Evolutionary conservation across 441 rosid species (phyloP).

Genomic region (Pelargonium cotyledonis): DNA sequence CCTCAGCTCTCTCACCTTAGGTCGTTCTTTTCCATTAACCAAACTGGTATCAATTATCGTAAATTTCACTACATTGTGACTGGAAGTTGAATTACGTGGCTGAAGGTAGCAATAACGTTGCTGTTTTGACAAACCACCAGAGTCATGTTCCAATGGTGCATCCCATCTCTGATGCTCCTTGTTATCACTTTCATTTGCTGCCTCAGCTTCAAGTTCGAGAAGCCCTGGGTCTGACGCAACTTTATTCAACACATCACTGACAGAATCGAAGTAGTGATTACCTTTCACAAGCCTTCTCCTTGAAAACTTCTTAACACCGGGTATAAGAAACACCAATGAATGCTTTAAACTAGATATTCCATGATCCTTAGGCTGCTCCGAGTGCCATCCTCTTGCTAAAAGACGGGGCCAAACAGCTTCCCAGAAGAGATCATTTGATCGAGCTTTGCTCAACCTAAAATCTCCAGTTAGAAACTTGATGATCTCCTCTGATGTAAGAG

Average conservation of each 20-base stretch:
- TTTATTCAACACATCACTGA: slow-evolving; percentile 63
- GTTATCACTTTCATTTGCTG: slow-evolving; percentile 19
- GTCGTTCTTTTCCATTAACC: slow-evolving; percentile 26
- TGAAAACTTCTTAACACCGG: slow-evolving; percentile 58
- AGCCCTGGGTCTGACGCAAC: slow-evolving; percentile 70
- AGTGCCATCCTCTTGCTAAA: slow-evolving; percentile 87
- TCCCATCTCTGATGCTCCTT: slow-evolving; percentile 36
- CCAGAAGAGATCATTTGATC: slow-evolving; percentile 82
- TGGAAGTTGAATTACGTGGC: slow-evolving; percentile 41
- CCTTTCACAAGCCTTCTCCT: slow-evolving; percentile 65
- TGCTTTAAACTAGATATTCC: slow-evolving; percentile 32
- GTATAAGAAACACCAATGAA: slow-evolving; percentile 64
- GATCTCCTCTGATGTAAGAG: slow-evolving; percentile 52
- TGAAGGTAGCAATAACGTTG: slow-evolving; percentile 43
- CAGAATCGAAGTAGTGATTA: slow-evolving; percentile 67
- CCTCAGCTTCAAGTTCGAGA: slow-evolving; percentile 48
- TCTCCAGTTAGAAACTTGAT: slow-evolving; percentile 61
- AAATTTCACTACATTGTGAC: slow-evolving; percentile 34
- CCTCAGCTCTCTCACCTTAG: slow-evolving; percentile 44
- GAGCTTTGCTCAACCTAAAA: slow-evolving; percentile 68
- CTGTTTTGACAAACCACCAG: slow-evolving; percentile 22
- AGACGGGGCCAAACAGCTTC: slow-evolving; percentile 97
- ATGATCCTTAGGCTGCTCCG: slow-evolving; percentile 64
- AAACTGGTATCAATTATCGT: slow-evolving; percentile 63
- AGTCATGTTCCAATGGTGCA: slow-evolving; percentile 20